A percentile compares a stretch with the other conserved stretches of the same genome.
These are phyloP conservation scores for Kurtzmaniella quercitrusa DNA, from an alignment of 1,139 yeast species.

Conservation along the genomic window DNA sequence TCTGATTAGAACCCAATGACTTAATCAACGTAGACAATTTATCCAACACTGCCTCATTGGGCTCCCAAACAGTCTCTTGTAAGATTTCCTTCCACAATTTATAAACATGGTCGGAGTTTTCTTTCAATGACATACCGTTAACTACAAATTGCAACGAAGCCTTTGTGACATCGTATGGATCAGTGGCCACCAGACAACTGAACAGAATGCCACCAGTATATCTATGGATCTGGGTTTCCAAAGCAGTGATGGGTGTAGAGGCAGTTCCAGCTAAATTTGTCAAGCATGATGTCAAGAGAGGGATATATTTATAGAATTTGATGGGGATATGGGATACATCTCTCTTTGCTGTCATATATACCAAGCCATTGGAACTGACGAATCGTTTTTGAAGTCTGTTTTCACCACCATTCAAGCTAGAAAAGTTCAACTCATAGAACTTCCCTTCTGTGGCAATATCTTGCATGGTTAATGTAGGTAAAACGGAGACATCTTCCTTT, in stretches of 20 bases:
- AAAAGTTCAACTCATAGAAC: constrained; percentile 28
- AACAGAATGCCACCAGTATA: constrained; percentile 82
- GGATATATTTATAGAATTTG: constrained; percentile 62
- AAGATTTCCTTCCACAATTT: constrained; percentile 67
- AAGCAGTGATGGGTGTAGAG: constrained; percentile 63
- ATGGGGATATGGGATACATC: constrained; percentile 54
- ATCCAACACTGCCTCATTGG: constrained; percentile 47
- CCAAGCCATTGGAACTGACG: constrained; percentile 71
- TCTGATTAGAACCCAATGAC: constrained; percentile 70
- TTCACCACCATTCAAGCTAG: constrained; percentile 20
- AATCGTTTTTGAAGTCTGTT: constrained; percentile 41
- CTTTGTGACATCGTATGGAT: constrained; percentile 48
- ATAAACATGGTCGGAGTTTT: constrained; percentile 58
- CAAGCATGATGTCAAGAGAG: constrained; percentile 74
- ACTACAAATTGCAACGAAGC: constrained; percentile 48
- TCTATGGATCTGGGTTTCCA: constrained; percentile 80
- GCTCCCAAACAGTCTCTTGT: constrained; percentile 58
- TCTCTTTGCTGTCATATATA: constrained; percentile 62
- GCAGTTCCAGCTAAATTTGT: constrained; percentile 80
- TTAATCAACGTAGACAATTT: constrained; percentile 73
- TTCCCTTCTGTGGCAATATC: constrained; percentile 69
- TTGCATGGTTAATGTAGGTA: constrained; percentile 68
- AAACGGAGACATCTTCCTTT: constrained; percentile 67
- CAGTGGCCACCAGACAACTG: constrained; percentile 50
- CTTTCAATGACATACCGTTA: constrained; percentile 68